Base-by-base conservation (phyloP, 2,329 filamentous ascomycete genomes). In the Colletotrichum incanum region DNA sequence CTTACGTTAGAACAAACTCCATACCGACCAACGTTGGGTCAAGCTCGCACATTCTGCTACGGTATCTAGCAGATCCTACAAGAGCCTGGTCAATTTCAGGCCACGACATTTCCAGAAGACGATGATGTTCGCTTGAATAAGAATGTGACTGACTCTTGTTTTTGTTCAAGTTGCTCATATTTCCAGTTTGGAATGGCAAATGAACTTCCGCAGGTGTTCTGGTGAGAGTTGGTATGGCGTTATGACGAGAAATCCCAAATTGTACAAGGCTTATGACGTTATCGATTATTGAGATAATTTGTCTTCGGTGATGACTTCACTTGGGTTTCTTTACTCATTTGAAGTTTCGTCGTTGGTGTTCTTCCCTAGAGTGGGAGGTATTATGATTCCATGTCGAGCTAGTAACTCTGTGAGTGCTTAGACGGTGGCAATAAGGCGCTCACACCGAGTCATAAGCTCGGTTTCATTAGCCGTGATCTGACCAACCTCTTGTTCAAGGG, bases 1-100 rank as follows among this genome's bases (percentile, higher is more conserved):
- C 77, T 65, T 71, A 79, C 80, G 76, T 78, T 18, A 82, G 56
- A 1, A 82, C 79, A 70, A 82, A 82, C 9, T 82, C 79, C 76
- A 82, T 79, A 4, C 78, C 80, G 16, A 78, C 52, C 1, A 49
- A 65, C 1, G 68, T 64, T 4, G 66, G 66, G 47, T 80, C 77
- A n/a, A 77, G 62, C 8, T 78, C 78, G 54, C 74, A 73, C n/a
- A 76, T 39, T 11, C 74, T 73, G 16, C 63, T 3, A 26, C 37
- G 43, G 8, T n/a, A 43, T 16, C n/a, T 65, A 23, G 16, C 9
- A 2, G 12, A 14, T 11, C 26, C 39, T 34, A 47, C 39, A 34
- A 26, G 45, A 43, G 14, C 31, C 23, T 11, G 26, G 28, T 16
- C 20, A 12, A n/a, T 45, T 7, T n/a, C 26, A 41, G 41, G 14